Evolutionary conservation across 495 filamentous ascomycete genomes (phyloP), one percentile per base, ranked within the genome.

Genomic region (Hamigera avellanea): DNA sequence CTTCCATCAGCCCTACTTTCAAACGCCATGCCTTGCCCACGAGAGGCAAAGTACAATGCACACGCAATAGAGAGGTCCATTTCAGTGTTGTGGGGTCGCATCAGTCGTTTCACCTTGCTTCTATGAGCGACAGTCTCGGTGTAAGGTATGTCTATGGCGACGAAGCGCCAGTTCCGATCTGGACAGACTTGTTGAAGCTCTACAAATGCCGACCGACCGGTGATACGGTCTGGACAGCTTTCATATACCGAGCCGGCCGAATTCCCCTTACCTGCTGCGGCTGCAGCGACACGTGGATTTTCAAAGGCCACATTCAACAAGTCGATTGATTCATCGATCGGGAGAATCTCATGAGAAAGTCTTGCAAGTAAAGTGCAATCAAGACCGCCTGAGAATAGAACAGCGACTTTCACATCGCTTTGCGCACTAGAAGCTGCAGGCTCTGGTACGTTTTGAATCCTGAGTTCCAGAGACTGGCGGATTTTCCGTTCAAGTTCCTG

Each of bases 11-110:
- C 8, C 3, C 33, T 30, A 18, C 33, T 43, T 14, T 49, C 39
- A 3, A 39, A n/a, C 13, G 41, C 37, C 29, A 40, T 44, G 0
- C 89, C 91, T 37, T 62, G 64, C 6, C 86, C 89, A 9, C 88
- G 76, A 6, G 89, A 77, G 3, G 91, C 86, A 53, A 98, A 98
- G 61, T 95, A 96, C 31, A 96, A 70, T 0, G 91, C 91, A 35
- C 73, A 76, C 2, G 81, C 82, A 46, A 99, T 96, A n/a, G 93
- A 96, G 2, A 95, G 69, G 49, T 99, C 91, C 91, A 99, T 99
- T 55, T 95, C 93, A 0, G 91, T 96, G 48, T 93, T 86, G 56
- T 96, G 91, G 0, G 91, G 91, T 46, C 80, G 71, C 48, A 96
- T 91, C 10, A 99, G 69, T 1, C 72, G 69, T 26, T 85, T 70